Evolutionary conservation across 1,284 basidiomycete genomes (phyloP).

Genomic region (Naganishia sp.): DNA sequence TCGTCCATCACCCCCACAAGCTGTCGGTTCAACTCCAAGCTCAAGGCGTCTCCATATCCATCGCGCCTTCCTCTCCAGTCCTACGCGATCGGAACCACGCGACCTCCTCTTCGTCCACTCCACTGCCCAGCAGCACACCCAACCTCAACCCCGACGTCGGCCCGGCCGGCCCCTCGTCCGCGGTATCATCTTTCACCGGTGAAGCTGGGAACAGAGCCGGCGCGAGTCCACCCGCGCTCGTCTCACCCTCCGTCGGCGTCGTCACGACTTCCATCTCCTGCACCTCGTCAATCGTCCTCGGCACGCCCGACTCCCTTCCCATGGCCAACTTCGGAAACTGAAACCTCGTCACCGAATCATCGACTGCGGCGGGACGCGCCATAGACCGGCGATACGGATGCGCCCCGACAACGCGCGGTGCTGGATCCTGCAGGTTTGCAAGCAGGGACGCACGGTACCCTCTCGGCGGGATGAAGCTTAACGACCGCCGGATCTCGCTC

Average conservation of each 20-base stretch:
- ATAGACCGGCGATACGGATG: conserved; percentile 19
- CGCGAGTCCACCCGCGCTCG: conserved; percentile 24
- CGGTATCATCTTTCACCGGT: conserved; percentile 37
- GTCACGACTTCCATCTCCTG: no score
- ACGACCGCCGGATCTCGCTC: conserved; percentile 22
- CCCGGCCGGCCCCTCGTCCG: conserved; percentile 29
- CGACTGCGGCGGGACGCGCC: neutral
- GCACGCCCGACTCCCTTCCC: neutral
- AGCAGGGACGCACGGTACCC: conserved; percentile 20
- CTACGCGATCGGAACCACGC: neutral
- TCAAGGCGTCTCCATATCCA: no score
- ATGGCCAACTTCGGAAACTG: conserved; percentile 27
- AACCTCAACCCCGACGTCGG: conserved; percentile 46
- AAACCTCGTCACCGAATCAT: conserved; percentile 34
- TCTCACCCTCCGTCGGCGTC: no score
- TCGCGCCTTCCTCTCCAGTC: no score
- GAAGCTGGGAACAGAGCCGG: conserved; percentile 44
- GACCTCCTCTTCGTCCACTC: conserved; percentile 26
- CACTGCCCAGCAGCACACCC: conserved; percentile 45
- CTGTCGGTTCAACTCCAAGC: no score
- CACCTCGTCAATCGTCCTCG: neutral
- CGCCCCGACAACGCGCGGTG: conserved; percentile 1
- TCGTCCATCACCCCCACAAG: no score
- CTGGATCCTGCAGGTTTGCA: conserved; percentile 12
- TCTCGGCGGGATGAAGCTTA: conserved; percentile 13